These are phyloP conservation scores for Diplodia corticola DNA, from an alignment of 2,329 filamentous ascomycete species.

Conservation along the genomic window DNA sequence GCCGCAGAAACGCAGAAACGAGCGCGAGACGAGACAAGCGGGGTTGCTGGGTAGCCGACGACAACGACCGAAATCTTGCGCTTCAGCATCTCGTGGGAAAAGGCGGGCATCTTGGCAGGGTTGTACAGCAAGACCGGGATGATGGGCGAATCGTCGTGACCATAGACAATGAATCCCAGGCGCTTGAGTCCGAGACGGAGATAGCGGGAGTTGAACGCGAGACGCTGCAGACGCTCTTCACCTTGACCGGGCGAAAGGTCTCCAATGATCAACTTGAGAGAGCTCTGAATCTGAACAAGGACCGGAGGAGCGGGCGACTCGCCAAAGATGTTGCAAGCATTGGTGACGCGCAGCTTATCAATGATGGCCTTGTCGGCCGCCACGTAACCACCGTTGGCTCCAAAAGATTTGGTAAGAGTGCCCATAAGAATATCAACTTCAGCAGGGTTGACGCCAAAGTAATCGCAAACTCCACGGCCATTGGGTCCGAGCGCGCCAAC, in stretches of 20 bases:
- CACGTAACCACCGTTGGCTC: constrained; percentile 95
- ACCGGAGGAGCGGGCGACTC: constrained; percentile 87
- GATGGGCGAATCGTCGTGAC: constrained; percentile 96
- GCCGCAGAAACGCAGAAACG: constrained; percentile 95
- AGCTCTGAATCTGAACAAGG: constrained; percentile 84
- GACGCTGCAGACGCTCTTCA: constrained; percentile 89
- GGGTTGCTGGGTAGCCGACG: constrained; percentile 94
- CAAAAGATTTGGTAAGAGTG: constrained; percentile 96
- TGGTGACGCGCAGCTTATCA: constrained; percentile 83
- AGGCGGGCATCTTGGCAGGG: constrained; percentile 97
- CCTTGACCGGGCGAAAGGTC: constrained; percentile 88
- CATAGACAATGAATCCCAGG: constrained; percentile 93
- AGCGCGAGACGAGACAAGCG: constrained; percentile 88
- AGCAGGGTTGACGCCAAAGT: constrained; percentile 84
- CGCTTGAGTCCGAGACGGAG: constrained; percentile 97
- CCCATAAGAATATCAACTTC: constrained; percentile 97
- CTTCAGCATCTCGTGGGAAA: constrained; percentile 97
- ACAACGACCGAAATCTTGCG: constrained; percentile 97
- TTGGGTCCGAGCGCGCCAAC: constrained; percentile 86
- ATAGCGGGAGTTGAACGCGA: constrained; percentile 98
- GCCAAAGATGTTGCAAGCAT: constrained; percentile 82
- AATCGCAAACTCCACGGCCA: constrained; percentile 94
- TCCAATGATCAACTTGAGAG: constrained; percentile 84
- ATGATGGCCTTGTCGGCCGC: constrained; percentile 87
- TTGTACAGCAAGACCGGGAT: constrained; percentile 94